Base-by-base conservation (phyloP, 805 yeast genomes). In the Gaillardinia entomophila region DNA sequence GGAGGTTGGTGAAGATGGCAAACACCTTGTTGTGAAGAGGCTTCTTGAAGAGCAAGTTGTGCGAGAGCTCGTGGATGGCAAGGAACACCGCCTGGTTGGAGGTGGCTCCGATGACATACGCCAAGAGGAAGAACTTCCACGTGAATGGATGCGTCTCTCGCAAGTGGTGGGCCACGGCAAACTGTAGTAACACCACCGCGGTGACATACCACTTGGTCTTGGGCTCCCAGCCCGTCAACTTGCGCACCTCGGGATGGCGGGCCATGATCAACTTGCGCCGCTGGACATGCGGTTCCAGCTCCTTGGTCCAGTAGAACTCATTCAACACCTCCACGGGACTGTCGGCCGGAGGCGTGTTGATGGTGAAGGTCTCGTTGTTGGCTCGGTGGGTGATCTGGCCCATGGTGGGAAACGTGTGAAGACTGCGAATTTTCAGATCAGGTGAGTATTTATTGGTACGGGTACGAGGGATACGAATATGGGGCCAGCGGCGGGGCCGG, bases 1-100 rank as follows among this genome's bases (percentile, higher is more conserved):
- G 96, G 24, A 85, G 60, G 53, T 88, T 88, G 24, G 87, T 73
- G 42, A 84, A 63, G 7, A 87, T 80, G 27, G 92, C 74, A 49
- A 81, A 87, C 16, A 87, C 51, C 53, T 84, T 79, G 60, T 88
- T 88, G 54, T 79, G 74, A 2, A 85, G 27, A 0, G 96, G 94
- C 42, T 73, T 76, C 46, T 75, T 82, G 71, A 88, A 88, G 2
- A 84, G 84, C 33, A 88, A 65, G 53, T 88, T 88, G 57, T 88
- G 97, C 24, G 82, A 76, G 32, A 87, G 66, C 55, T 88, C 97
- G 58, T 88, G 97, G 45, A 88, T 86, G 17, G 94, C 90, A 41
- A 88, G 65, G 51, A 87, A 88, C 26, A 83, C 59, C 48, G 89
- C 88, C 51, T 89, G 95, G 53, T 78, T 81, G 34, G 84, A 73